Base-by-base conservation (phyloP, 805 yeast species). In the Metschnikowia koreensis region DNA sequence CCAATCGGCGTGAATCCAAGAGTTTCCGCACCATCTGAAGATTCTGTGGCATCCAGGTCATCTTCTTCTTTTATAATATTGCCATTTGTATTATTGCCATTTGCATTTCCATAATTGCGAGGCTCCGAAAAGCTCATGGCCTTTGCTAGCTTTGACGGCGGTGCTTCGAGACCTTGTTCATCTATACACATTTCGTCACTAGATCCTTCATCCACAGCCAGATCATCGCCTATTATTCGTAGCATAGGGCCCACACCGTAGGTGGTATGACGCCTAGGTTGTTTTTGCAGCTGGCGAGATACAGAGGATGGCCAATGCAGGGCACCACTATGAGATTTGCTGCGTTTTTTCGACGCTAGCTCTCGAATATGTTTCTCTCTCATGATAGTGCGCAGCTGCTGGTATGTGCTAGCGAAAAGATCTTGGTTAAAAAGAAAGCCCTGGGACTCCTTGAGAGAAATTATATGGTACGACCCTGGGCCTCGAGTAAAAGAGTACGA, bases 371-470 rank as follows among this genome's bases (percentile, higher is more conserved):
- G 70, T 50, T 63, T 57, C 52, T 73, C 77, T 46, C 64, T 66
- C 13, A 70, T 73, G 10, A 67, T 43, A 5, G 75, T 63, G 44
- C 67, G 57, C 66, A 66, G 74, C 51, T 86, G 92, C 60, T 84
- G 88, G 63, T 82, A 83, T 29, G 84, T 83, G 1, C 84, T 74
- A 2, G 90, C 92, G 74, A 86, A 87, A 43, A 86, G 67, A 60
- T 86, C 92, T 61, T 86, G 92, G 63, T 87, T 86, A 81, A 89
- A 87, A 2, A 80, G 67, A 60, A 86, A 87, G 2, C 94, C 94
- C 62, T 87, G 92, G 33, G 86, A 79, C 60, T 85, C 87, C 26
- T 73, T 75, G 38, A 84, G 68, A 13, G 80, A 74, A 37, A 84
- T 73, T 13, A 72, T 66, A 51, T 62, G 69, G 52, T 64, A 67